Base-by-base conservation (phyloP, 2,329 filamentous ascomycete genomes). In the Penicillium frequentans region DNA sequence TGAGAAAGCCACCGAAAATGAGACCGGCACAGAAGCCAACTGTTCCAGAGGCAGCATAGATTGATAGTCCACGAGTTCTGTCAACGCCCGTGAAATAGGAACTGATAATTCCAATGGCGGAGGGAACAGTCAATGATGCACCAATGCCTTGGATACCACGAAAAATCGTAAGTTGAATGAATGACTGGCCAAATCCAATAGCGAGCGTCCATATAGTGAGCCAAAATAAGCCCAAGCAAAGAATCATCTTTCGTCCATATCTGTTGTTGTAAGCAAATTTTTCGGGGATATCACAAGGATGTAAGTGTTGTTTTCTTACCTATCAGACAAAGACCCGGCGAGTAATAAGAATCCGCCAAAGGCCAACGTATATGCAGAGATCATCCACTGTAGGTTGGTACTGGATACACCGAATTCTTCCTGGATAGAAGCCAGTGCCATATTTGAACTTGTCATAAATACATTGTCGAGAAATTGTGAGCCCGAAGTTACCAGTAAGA, bases 91-190 rank as follows among this genome's bases (percentile, higher is more conserved):
- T 70, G 23, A 76, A 77, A 60, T 76, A 76, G 21, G 65, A 79
- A 49, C 67, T 74, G 51, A 82, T 79, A 23, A 82, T 75, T 1
- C 77, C 74, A 46, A 81, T 78, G 0, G 77, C 76, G 0, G 79
- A 77, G 1, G 79, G 79, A 0, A 81, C 70, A 3, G 78, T 79
- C 73, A 81, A 73, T 6, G 79, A 77, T 1, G 78, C 70, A 1
- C 77, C 78, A 10, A 80, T 70, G 1, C 79, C 79, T 46, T 81
- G 78, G 0, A 81, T 66, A 0, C 78, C 79, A n/a, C 79, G 75
- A 31, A 71, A 72, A 6, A 71, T 58, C 2, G 69, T 66, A n/a
- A 71, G 64, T 48, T 69, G 64, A 46, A 77, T 74, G 27, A 80
- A 81, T 0, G 75, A 77, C 8, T 71, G 69, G 0, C 77, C 72